A percentile compares a stretch with the other conserved stretches of the same genome.
phyloP scores from a whole-genome alignment of 139 green algal genomes.

The Chlorella vulgaris region DNA sequence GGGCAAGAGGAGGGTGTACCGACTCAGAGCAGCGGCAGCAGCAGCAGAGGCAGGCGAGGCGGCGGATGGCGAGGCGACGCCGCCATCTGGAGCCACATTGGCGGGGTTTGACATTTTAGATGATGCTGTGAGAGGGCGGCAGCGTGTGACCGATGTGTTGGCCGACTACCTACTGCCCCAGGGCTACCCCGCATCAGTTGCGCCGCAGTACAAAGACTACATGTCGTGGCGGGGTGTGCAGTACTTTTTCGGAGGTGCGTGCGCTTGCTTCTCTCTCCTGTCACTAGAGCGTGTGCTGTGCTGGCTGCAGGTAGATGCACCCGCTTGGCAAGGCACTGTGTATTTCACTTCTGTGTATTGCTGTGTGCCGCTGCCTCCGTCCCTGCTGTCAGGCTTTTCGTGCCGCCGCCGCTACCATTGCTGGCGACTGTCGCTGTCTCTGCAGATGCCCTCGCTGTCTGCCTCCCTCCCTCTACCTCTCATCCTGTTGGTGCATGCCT shows the following conservation, averaged over 20 bases:
- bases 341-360: not conserved
- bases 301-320: too few species aligned
- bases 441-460: not conserved
- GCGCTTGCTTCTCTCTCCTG: not conserved
- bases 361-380: not conserved
- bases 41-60: not conserved
- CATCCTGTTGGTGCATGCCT: too few species aligned
- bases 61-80: not conserved
- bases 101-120: slow-evolving; percentile 62
- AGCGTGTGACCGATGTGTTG: slow-evolving; percentile 24
- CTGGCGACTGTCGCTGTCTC: not conserved
- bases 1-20: slow-evolving; percentile 51
- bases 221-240: slow-evolving; percentile 86
- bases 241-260: slow-evolving; percentile 89
- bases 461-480: not conserved
- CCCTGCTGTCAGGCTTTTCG: not conserved
- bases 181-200: slow-evolving; percentile 75
- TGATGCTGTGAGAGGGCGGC: slow-evolving; percentile 43
- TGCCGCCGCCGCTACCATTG: too few species aligned
- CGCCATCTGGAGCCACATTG: not conserved
- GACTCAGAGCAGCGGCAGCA: not conserved
- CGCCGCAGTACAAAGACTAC: slow-evolving; percentile 79
- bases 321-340: not conserved
- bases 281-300: not conserved
- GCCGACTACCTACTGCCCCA: slow-evolving; percentile 58